Conservation (phyloP, 2,329 filamentous ascomycete genomes). For the Periconia sp. region DNA sequence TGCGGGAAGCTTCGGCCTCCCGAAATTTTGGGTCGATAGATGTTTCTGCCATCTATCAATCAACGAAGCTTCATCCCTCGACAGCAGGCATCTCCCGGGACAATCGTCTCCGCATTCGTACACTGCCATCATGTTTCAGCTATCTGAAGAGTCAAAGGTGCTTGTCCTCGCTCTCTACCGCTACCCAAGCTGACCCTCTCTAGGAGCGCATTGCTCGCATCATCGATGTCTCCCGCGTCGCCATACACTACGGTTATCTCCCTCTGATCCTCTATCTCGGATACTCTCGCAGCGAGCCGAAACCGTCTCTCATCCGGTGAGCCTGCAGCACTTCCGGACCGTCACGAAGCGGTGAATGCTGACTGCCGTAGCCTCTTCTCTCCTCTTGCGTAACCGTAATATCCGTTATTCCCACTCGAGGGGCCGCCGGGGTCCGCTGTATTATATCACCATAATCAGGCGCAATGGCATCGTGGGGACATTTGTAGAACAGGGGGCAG, state of each 20-base stretch:
- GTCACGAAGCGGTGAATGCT: conserved; percentile 19
- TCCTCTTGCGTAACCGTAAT: conserved; percentile 39
- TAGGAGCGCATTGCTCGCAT: conserved; percentile 98
- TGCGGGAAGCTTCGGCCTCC: conserved; percentile 5
- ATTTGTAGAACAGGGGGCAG: conserved; percentile 14
- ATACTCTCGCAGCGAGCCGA: conserved; percentile 92
- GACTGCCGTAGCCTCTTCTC: conserved; percentile 43
- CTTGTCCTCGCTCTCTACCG: conserved; percentile 3
- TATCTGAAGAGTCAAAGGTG: conserved; percentile 98
- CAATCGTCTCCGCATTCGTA: conserved; percentile 2
- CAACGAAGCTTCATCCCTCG: not conserved
- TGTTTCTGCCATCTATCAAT: not conserved
- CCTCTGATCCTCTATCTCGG: conserved; percentile 97
- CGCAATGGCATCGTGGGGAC: conserved; percentile 27
- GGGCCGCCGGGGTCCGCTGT: conserved; percentile 30
- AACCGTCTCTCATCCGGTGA: conserved; percentile 78
- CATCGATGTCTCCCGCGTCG: conserved; percentile 91
- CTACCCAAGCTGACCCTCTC: conserved; percentile 26
- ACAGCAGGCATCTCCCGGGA: not conserved
- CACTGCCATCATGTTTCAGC: conserved; percentile 59
- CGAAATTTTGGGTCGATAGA: conserved; percentile 13
- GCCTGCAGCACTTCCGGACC: conserved; percentile 3
- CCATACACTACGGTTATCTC: conserved; percentile 97
- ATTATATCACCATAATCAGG: conserved; percentile 36
- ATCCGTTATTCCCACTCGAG: conserved; percentile 15